Evolutionary conservation across 768 basidiomycete genomes (phyloP), one percentile per base, ranked within the genome.

Genomic region (Termitomyces sp.): DNA sequence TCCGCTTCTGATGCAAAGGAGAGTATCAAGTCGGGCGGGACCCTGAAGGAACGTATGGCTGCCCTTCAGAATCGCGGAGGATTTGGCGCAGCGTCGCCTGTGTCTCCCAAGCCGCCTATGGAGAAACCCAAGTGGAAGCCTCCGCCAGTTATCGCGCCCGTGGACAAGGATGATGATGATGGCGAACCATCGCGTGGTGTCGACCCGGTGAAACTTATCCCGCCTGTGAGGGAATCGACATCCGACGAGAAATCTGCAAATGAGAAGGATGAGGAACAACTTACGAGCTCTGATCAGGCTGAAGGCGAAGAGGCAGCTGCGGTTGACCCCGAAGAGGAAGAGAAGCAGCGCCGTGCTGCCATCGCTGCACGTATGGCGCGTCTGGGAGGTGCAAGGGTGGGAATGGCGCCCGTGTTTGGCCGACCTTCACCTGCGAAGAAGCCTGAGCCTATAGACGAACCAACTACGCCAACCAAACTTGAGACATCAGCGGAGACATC

Each of bases 361-460:
- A 87, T 98, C 66, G 92, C 94, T 32, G 93, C 93, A 23, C 82
- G 94, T 45, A 93, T 98, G 92, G 94, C 93, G 41, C 87, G 89
- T 58, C 79, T 98, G 17, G 95, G 95, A 29, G 95, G 93, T 47
- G 83, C 91, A 14, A 77, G 87, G 54, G 75, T 93, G 23, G 91
- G 90, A 4, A 89, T 96, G 88, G 82, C 77, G 1, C 87, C 90
- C 48, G 74, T 87, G 57, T 85, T 91, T 71, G 85, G 82, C 14
- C 77, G 77, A 59, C 73, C 74, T 53, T 71, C 75, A 21, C 69
- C 72, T 46, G 69, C 71, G 27, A 74, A 70, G 65, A 75, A 66
- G 53, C 63, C 65, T 57, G 61, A 70, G 29, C 66, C 68, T 53
- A 61, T 61, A 34, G 63, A 73, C 54, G 71, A 74, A 53, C 56